Conservation (phyloP, 2,329 filamentous ascomycete genomes). For the Neurospora sp. region DNA sequence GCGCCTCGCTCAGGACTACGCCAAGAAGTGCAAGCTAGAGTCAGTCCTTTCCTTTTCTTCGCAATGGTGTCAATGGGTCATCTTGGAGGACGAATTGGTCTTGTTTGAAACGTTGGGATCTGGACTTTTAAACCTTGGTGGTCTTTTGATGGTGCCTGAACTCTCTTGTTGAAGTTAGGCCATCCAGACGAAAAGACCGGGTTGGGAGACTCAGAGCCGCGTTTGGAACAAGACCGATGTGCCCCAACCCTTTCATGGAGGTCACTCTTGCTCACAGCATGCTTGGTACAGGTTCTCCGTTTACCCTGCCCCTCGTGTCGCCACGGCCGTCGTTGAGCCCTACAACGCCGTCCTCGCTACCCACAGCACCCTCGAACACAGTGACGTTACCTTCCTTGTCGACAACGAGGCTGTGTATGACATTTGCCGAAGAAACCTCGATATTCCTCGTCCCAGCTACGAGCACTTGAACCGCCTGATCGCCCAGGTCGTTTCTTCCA, state of each 20-base stretch:
- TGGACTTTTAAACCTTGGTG: not conserved
- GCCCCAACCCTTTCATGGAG: not conserved
- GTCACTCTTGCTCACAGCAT: not conserved
- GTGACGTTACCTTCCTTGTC: constrained; percentile 70
- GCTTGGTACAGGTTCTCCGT: constrained; percentile 41
- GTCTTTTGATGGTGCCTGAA: not conserved
- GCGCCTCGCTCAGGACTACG: constrained; percentile 63
- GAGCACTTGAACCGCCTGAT: constrained; percentile 66
- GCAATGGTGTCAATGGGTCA: not conserved
- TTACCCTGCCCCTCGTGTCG: constrained; percentile 61
- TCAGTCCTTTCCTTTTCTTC: not conserved
- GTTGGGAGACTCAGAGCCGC: not conserved
- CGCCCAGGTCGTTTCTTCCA: constrained; percentile 65
- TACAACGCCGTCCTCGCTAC: constrained; percentile 67
- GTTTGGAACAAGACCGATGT: not conserved
- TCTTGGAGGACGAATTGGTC: not conserved
- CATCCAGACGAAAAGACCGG: not conserved
- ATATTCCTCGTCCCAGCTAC: constrained; percentile 58
- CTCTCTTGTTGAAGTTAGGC: not conserved
- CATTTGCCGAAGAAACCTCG: constrained; percentile 63
- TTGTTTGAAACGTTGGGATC: not conserved
- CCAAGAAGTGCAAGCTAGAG: constrained; percentile 71
- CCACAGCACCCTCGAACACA: constrained; percentile 68
- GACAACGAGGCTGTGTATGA: constrained; percentile 70
- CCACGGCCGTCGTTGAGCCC: constrained; percentile 62